Evolutionary conservation across 2,329 filamentous ascomycete species (phyloP).

Genomic region (Periconia digitata): DNA sequence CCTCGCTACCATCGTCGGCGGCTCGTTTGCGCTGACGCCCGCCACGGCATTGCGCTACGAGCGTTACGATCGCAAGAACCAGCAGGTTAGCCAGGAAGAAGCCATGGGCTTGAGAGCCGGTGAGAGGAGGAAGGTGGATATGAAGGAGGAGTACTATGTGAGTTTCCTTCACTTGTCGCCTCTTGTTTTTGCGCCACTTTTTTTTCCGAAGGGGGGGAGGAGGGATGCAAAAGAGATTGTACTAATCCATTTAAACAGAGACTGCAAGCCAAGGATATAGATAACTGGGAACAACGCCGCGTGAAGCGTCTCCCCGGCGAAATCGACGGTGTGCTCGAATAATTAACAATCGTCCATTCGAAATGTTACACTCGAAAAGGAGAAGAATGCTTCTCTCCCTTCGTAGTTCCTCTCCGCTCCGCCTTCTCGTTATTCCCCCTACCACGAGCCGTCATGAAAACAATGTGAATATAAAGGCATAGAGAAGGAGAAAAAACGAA

Average conservation of each 20-base stretch:
- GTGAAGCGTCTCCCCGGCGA: conserved; percentile 89
- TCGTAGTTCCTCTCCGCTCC: too few species aligned
- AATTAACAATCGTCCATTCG: conserved; percentile 1
- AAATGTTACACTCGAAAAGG: too few species aligned
- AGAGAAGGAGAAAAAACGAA: too few species aligned
- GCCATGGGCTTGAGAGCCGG: conserved; percentile 74
- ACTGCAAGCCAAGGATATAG: conserved; percentile 83
- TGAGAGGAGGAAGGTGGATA: conserved; percentile 69
- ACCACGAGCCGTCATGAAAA: too few species aligned
- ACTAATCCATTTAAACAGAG: conserved; percentile 53
- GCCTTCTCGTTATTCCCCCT: too few species aligned
- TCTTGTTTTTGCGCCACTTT: neutral
- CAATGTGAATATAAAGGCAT: too few species aligned
- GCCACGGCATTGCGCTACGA: conserved; percentile 94
- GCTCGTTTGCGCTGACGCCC: conserved; percentile 91
- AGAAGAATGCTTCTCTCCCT: too few species aligned
- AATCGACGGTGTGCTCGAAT: conserved; percentile 73
- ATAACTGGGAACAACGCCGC: conserved; percentile 95
- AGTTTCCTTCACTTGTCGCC: conserved; percentile 46
- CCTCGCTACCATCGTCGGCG: conserved; percentile 82
- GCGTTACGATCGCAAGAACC: conserved; percentile 84
- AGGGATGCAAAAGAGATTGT: neutral
- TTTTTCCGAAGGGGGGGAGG: neutral
- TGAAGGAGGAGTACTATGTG: conserved; percentile 86
- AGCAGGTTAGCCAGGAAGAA: conserved; percentile 82